Conservation (phyloP, 768 basidiomycete genomes). For the Amanita fuliginea region DNA sequence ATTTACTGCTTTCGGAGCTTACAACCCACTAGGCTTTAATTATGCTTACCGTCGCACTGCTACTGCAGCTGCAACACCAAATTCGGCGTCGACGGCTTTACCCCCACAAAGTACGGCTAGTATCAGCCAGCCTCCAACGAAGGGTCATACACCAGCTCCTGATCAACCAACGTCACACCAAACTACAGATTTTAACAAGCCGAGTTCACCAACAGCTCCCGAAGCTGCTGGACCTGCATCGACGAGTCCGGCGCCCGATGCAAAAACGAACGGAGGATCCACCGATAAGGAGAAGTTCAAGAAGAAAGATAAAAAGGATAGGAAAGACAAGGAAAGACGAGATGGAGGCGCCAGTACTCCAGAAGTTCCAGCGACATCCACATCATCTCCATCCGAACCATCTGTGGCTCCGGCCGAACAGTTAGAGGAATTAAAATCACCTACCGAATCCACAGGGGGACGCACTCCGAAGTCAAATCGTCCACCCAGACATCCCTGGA, state of each 20-base stretch:
- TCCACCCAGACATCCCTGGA: constrained; percentile 68
- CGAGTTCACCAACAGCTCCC: constrained; percentile 26
- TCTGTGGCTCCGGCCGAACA: constrained; percentile 17
- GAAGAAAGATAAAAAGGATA: constrained; percentile 48
- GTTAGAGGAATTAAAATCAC: constrained; percentile 38
- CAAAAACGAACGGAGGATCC: constrained; percentile 10
- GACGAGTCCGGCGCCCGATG: neutral
- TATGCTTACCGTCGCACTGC: constrained; percentile 84
- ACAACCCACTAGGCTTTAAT: constrained; percentile 67
- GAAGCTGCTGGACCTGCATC: constrained; percentile 15
- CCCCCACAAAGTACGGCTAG: constrained; percentile 24
- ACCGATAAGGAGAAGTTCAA: constrained; percentile 46
- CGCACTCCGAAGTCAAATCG: constrained; percentile 64
- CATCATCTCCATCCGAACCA: constrained; percentile 19
- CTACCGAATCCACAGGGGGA: constrained; percentile 46
- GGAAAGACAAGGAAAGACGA: constrained; percentile 49
- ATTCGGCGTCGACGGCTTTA: constrained; percentile 40
- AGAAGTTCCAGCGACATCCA: constrained; percentile 17
- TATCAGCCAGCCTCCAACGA: constrained; percentile 25
- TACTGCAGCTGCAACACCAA: constrained; percentile 48
- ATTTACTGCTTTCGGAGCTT: constrained; percentile 2
- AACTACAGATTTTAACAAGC: constrained; percentile 21
- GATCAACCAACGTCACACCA: constrained; percentile 21
- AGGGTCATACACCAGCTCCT: constrained; percentile 24
- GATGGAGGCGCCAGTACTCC: constrained; percentile 20